Percentiles rank a stretch among this genome's conserved stretches.
Evolutionary conservation across 2,329 filamentous ascomycete species (phyloP).

Genomic region (Penicillium frequentans): DNA sequence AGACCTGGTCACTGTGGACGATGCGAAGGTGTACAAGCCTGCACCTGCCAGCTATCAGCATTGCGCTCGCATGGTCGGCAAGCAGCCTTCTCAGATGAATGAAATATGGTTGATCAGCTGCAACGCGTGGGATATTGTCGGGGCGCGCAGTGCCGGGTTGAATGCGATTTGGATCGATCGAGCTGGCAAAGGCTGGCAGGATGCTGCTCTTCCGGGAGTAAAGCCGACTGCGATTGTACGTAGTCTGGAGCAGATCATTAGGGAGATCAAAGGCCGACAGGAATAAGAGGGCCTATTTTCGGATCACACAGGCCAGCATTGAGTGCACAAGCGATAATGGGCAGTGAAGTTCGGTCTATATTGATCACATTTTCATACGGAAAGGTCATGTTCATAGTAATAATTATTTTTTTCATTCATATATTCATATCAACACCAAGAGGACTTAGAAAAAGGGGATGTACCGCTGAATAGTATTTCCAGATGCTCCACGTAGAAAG

Average conservation of each 20-base stretch:
- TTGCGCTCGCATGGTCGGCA: slow-evolving; percentile 54
- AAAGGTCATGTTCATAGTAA: background rate
- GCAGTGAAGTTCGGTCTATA: background rate
- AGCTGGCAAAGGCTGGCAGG: slow-evolving; percentile 62
- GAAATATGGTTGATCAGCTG: slow-evolving; percentile 69
- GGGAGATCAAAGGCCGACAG: slow-evolving; percentile 26
- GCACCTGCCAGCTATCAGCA: slow-evolving; percentile 61
- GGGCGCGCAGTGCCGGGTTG: slow-evolving; percentile 62
- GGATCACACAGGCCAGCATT: no score
- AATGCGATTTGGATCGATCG: slow-evolving; percentile 69
- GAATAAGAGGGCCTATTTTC: background rate
- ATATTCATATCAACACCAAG: background rate
- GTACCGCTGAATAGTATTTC: slow-evolving; percentile 49
- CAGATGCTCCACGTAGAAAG: slow-evolving; percentile 45
- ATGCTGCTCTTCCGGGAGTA: slow-evolving; percentile 54
- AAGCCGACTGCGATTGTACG: slow-evolving; percentile 56
- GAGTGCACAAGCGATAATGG: background rate
- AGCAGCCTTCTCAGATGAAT: slow-evolving; percentile 42
- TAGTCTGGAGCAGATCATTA: slow-evolving; percentile 59
- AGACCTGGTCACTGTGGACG: slow-evolving; percentile 63
- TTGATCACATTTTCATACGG: background rate
- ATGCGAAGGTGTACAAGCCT: slow-evolving; percentile 64
- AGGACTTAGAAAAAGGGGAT: slow-evolving; percentile 22
- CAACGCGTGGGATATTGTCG: slow-evolving; percentile 73
- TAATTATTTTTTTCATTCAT: background rate